Conservation (phyloP, 192 early-diverging fungal species). For the Rhizophlyctis rosea region DNA sequence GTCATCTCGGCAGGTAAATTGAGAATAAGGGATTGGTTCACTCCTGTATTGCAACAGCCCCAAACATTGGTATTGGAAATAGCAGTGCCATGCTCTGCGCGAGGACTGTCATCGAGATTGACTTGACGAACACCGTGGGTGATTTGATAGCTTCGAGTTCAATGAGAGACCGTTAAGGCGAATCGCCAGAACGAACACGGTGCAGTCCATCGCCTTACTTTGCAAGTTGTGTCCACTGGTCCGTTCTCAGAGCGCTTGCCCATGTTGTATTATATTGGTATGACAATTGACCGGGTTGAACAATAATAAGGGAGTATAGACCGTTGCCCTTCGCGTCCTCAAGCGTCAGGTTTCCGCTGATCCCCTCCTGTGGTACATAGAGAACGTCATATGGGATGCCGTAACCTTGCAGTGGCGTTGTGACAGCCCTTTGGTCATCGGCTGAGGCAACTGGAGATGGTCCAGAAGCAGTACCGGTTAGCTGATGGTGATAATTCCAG, state of each 20-base stretch:
- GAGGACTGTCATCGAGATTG: slow-evolving; percentile 14
- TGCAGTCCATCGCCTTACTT: too few species aligned
- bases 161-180: background rate
- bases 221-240: slow-evolving; percentile 17
- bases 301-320: slow-evolving; percentile 9
- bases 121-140: slow-evolving; percentile 8
- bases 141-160: slow-evolving; percentile 2
- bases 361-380: slow-evolving; percentile 1
- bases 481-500: too few species aligned
- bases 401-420: slow-evolving; percentile 7
- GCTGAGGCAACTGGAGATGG: too few species aligned
- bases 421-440: background rate
- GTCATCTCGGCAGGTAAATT: background rate
- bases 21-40: background rate
- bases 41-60: slow-evolving; percentile 5
- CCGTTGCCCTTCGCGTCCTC: slow-evolving; percentile 9
- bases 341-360: background rate
- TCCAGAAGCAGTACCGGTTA: too few species aligned
- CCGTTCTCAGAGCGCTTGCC: slow-evolving; percentile 8
- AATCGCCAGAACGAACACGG: background rate
- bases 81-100: background rate
- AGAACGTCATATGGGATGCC: slow-evolving; percentile 17
- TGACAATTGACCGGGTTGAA: slow-evolving; percentile 7
- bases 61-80: slow-evolving; percentile 9
- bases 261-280: slow-evolving; percentile 8